Conservation (phyloP, 768 basidiomycete species). For the Mycena metata region DNA sequence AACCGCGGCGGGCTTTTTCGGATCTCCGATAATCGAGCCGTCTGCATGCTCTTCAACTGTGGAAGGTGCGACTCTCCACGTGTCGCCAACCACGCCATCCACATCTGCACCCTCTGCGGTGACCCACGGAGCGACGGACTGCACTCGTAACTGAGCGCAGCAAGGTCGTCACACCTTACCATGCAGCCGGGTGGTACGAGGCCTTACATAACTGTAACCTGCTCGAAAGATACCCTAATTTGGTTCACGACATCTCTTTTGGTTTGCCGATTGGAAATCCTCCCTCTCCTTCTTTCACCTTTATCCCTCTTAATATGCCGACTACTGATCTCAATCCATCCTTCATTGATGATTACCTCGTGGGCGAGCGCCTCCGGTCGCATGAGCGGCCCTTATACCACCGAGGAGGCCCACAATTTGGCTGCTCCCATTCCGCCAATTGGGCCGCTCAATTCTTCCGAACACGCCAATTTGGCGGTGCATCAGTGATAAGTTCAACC, state of each 20-base stretch:
- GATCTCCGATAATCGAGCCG: conserved; percentile 8
- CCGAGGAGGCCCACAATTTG: conserved; percentile 9
- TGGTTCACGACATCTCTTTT: conserved; percentile 22
- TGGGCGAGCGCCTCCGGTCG: conserved; percentile 23
- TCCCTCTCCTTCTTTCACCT: conserved; percentile 17
- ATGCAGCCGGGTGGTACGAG: conserved; percentile 17
- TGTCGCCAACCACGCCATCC: conserved; percentile 7
- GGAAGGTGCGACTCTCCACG: neutral
- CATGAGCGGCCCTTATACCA: conserved; percentile 16
- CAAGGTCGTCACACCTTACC: conserved; percentile 27
- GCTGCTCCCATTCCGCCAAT: no score
- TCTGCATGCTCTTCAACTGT: conserved; percentile 17
- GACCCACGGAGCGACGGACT: conserved; percentile 25
- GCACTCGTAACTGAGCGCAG: conserved; percentile 28
- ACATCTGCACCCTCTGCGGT: conserved; percentile 22
- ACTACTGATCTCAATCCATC: conserved; percentile 15
- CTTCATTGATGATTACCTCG: conserved; percentile 27
- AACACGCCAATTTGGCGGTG: no score
- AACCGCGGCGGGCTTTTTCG: conserved; percentile 22
- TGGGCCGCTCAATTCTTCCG: no score
- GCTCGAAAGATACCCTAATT: conserved; percentile 26
- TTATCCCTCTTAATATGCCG: conserved; percentile 28
- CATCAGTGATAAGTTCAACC: no score
- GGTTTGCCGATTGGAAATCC: conserved; percentile 33
- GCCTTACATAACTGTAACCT: conserved; percentile 25